Evolutionary conservation across 164 flowering plant species (phyloP).

Genomic region (Magnolia changhungtana): DNA sequence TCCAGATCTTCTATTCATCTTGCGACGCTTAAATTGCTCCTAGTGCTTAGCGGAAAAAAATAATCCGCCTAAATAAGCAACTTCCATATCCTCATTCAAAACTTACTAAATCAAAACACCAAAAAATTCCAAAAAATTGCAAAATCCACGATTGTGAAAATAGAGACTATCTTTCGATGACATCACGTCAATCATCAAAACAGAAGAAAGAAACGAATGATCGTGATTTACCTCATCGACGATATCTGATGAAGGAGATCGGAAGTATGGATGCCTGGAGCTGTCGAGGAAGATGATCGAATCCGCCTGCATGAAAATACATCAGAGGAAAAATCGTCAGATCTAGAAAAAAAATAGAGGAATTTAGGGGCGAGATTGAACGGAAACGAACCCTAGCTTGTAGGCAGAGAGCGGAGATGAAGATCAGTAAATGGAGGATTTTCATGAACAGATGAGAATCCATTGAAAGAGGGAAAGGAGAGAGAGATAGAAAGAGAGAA

Average conservation of each 20-base stretch:
- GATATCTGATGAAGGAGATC: slow-evolving; percentile 26
- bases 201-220: background rate
- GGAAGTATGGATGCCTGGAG: slow-evolving; percentile 27
- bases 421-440: slow-evolving; percentile 17
- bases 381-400: slow-evolving; percentile 25
- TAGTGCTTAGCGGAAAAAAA: background rate
- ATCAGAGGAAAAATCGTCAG: slow-evolving; percentile 1
- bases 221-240: slow-evolving; percentile 24
- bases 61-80: background rate
- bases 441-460: slow-evolving; percentile 13
- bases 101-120: background rate
- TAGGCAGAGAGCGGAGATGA: slow-evolving; percentile 25
- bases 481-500: background rate
- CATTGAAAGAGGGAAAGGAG: slow-evolving; percentile 10
- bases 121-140: background rate
- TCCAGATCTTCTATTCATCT: background rate
- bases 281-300: slow-evolving; percentile 49
- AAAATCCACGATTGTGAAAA: too few relatives aligned
- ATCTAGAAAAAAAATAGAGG: background rate
- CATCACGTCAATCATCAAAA: too few relatives aligned
- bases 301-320: slow-evolving; percentile 33
- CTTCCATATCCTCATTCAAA: background rate
- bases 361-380: background rate
- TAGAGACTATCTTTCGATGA: too few relatives aligned
- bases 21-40: background rate